Evolutionary conservation across 148 eudicot species (phyloP), one percentile per base, ranked within the genome.

Genomic region (Camellia lanceoleosa): DNA sequence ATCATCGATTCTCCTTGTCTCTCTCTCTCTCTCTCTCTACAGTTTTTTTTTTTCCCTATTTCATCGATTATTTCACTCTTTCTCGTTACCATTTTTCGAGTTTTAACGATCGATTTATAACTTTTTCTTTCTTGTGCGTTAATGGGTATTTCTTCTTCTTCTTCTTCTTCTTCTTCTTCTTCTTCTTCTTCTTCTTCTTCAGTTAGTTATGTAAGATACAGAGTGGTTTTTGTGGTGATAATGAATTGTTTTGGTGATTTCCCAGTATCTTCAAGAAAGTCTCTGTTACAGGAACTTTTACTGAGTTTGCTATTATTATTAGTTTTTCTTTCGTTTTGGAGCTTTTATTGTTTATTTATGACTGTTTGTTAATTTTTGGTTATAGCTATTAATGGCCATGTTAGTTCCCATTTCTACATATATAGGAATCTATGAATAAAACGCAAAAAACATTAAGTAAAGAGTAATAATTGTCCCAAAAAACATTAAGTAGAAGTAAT

Each of bases 361-460:
- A 18, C 5, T 19, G 49, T 64, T 65, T 0, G 78, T 43, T 75
- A 49, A 77, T 47, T 77, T 77, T 52, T 74, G 59, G 63, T 66
- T 77, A 18, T 56, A 66, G 51, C 63, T 65, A 77, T 54, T 77
- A 52, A 63, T 62, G 54, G 42, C 2, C 6, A 63, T 61, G 51
- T 11, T 47, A 30, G 54, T 76, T 23, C n/a, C 43, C 46, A 44
- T 43, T 63, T 75, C 78, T 41, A 30, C 68, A 43, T 61, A 62
- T n/a, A 76, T 76, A 6, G 78, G 68, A 62, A 43, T 44, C 41
- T 1, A 42, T 1, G 43, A 55, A 19, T 20, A 61, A 66, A 77
- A 52, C 14, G 71, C n/a, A 14, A 49, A 30, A 30, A 30, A 30
- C 38, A 30, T 30, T 30, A 30, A 30, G 38, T 30, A 30, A 30